Evolutionary conservation across 371 early-diverging fungal species (phyloP).

Genomic region (Aphelidium insulamus): DNA sequence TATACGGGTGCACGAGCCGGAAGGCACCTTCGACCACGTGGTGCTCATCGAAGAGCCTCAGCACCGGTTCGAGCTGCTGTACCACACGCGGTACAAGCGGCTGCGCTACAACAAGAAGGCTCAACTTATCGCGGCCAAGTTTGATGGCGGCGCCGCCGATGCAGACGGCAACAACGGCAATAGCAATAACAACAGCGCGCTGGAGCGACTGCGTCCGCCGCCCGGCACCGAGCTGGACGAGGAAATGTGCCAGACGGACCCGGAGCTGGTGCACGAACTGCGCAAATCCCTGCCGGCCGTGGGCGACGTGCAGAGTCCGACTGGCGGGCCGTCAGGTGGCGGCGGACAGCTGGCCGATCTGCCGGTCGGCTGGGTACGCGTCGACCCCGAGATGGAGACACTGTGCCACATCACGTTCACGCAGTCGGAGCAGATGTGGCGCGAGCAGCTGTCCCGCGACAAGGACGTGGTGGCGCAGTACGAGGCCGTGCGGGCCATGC

Average conservation of each 20-base stretch:
- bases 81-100: conserved; percentile 89
- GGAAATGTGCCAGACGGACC: too few species aligned
- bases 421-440: conserved; percentile 93
- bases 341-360: too few species aligned
- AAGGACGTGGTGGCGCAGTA: conserved; percentile 88
- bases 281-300: too few species aligned
- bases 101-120: conserved; percentile 62
- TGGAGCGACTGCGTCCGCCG: background rate
- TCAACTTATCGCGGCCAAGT: too few species aligned
- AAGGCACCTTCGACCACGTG: conserved; percentile 81
- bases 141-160: background rate
- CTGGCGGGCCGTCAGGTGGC: too few species aligned
- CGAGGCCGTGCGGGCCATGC: conserved; percentile 55
- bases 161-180: conserved; percentile 1
- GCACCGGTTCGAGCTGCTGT: conserved; percentile 67
- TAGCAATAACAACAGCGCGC: background rate
- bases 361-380: conserved; percentile 91
- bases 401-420: conserved; percentile 64
- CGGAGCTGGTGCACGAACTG: too few species aligned
- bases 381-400: conserved; percentile 93
- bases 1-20: conserved; percentile 78
- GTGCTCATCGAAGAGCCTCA: conserved; percentile 49
- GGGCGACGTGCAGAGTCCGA: too few species aligned
- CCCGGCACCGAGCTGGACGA: background rate
- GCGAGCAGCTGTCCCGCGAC: conserved; percentile 76